Evolutionary conservation across 2,329 filamentous ascomycete genomes (phyloP).

Genomic region (Ascochyta pisi): DNA sequence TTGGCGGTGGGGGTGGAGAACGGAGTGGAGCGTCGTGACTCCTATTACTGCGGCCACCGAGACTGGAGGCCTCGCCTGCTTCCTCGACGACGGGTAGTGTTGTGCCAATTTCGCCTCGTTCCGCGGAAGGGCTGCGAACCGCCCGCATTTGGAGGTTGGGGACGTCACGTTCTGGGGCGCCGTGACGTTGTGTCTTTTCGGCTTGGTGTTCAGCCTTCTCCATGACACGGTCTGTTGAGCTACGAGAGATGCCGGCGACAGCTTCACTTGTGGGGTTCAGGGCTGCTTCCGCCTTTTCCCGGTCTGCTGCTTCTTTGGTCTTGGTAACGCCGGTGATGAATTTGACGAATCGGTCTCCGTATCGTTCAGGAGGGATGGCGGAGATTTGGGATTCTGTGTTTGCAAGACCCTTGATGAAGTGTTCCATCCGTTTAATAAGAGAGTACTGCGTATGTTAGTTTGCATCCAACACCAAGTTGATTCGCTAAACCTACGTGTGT

Average conservation of each 20-base stretch:
- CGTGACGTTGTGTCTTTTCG: slow-evolving; percentile 62
- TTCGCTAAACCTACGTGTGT: slow-evolving; percentile 76
- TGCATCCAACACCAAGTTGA: not conserved
- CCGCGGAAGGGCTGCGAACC: slow-evolving; percentile 63
- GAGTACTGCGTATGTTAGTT: slow-evolving; percentile 72
- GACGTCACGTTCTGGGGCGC: slow-evolving; percentile 61
- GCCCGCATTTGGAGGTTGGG: slow-evolving; percentile 68
- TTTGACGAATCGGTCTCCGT: slow-evolving; percentile 90
- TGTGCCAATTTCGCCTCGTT: slow-evolving; percentile 62
- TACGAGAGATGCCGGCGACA: slow-evolving; percentile 49
- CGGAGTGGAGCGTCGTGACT: slow-evolving; percentile 25
- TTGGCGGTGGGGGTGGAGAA: slow-evolving; percentile 26
- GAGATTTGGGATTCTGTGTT: slow-evolving; percentile 87
- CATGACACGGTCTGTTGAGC: slow-evolving; percentile 61
- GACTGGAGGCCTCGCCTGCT: slow-evolving; percentile 76
- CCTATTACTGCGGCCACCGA: slow-evolving; percentile 64
- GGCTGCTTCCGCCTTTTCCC: slow-evolving; percentile 54
- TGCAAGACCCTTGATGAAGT: slow-evolving; percentile 95
- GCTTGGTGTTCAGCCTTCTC: slow-evolving; percentile 67
- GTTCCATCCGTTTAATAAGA: slow-evolving; percentile 90
- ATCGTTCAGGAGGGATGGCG: slow-evolving; percentile 85
- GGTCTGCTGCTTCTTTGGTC: slow-evolving; percentile 81
- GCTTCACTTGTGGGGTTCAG: slow-evolving; percentile 45
- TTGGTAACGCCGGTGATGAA: slow-evolving; percentile 93
- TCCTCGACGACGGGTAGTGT: slow-evolving; percentile 88